These are phyloP conservation scores for Stachybotrys elegans DNA, from an alignment of 2,329 filamentous ascomycete species.

Conservation along the genomic window DNA sequence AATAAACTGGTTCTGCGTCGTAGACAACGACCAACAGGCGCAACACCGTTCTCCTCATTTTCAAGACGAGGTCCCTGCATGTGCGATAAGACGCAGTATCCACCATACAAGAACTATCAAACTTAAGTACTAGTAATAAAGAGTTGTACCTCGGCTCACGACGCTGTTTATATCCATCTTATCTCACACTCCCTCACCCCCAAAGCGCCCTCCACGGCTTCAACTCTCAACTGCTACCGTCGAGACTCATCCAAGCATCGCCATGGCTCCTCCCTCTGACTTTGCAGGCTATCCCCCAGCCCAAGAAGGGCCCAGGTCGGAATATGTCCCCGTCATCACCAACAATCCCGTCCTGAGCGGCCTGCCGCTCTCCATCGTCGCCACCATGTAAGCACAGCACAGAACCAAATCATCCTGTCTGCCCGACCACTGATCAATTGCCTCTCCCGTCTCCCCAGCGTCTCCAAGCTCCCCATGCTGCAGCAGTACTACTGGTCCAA, in stretches of 20 bases:
- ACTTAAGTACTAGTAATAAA: too few species aligned
- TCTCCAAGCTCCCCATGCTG: conserved; percentile 55
- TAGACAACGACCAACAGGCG: too few species aligned
- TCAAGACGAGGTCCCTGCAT: too few species aligned
- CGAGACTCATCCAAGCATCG: background rate
- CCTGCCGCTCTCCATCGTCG: conserved; percentile 54
- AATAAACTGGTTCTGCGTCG: too few species aligned
- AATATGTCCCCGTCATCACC: conserved; percentile 32
- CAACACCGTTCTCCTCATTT: too few species aligned
- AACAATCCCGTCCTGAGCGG: conserved; percentile 69
- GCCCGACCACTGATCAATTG: conserved; percentile 3
- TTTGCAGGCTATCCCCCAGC: conserved; percentile 40
- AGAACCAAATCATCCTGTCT: background rate
- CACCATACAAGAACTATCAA: too few species aligned
- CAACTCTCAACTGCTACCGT: too few species aligned
- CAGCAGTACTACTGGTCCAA: conserved; percentile 67
- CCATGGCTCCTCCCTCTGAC: conserved; percentile 20
- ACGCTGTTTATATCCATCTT: too few species aligned
- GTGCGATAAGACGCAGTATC: too few species aligned
- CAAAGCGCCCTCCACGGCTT: too few species aligned
- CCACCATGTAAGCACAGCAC: conserved; percentile 48
- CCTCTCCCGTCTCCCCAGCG: conserved; percentile 30
- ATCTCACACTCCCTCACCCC: too few species aligned
- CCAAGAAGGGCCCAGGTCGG: conserved; percentile 28
- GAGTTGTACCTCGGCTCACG: too few species aligned